phyloP scores from a whole-genome alignment of 2,329 filamentous ascomycete genomes.

The Diplodia scrobiculata region DNA sequence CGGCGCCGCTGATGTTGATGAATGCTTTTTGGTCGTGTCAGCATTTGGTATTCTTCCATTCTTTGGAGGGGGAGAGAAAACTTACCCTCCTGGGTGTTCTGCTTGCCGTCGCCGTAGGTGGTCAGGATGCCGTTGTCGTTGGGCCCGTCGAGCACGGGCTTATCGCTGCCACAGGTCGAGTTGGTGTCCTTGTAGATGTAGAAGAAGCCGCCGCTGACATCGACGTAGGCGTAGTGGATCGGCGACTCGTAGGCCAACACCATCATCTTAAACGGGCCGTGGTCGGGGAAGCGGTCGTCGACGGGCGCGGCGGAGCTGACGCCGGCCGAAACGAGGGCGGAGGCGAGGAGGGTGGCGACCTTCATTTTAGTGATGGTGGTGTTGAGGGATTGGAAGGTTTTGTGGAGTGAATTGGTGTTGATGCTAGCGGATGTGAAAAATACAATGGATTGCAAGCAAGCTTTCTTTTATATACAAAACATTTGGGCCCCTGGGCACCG shows the following conservation, averaged over 20 bases:
- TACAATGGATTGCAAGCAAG: neutral
- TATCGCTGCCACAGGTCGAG: neutral
- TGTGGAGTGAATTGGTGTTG: neutral
- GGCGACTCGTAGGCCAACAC: neutral
- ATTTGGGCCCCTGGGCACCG: neutral
- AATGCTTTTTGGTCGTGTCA: neutral
- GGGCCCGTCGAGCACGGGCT: constrained; percentile 8
- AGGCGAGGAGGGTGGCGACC: neutral
- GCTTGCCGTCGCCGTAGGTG: constrained; percentile 4
- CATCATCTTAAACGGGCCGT: constrained; percentile 13
- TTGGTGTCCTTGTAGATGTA: constrained; percentile 13
- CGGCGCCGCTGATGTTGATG: constrained; percentile 6
- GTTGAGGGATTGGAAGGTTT: neutral
- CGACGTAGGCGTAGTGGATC: constrained; percentile 13
- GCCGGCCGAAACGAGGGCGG: neutral
- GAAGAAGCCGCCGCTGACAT: constrained; percentile 10
- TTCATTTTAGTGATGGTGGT: neutral
- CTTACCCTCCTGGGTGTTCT: constrained; percentile 11
- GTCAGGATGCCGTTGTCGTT: neutral
- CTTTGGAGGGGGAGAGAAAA: no score
- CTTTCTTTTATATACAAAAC: neutral
- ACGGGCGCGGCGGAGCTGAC: neutral
- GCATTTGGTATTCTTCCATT: neutral
- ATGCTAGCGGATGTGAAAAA: neutral
- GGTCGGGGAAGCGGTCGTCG: constrained; percentile 14